phyloP scores from a whole-genome alignment of 148 eudicot species.

The Talinum fruticosum region DNA sequence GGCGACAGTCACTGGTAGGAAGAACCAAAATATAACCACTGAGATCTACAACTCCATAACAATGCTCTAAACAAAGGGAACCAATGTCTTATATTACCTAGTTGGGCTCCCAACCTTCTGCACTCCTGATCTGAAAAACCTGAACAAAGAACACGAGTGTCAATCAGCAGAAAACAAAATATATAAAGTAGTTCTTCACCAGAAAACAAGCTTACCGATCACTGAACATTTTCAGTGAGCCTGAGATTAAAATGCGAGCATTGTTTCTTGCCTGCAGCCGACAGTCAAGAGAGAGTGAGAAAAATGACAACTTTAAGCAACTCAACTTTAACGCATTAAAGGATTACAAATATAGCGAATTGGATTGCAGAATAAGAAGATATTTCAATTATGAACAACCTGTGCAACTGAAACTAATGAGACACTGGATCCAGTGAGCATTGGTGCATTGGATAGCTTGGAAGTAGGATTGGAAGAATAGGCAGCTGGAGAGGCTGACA shows the following conservation, averaged over 20 bases:
- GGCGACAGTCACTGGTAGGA: too few relatives aligned
- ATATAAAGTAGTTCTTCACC: not conserved
- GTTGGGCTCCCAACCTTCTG: conserved; percentile 75
- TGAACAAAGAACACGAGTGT: conserved; percentile 30
- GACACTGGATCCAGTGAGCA: conserved; percentile 52
- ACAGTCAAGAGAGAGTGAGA: not conserved
- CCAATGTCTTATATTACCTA: conserved; percentile 28
- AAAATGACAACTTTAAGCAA: too few relatives aligned
- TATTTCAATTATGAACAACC: conserved; percentile 30
- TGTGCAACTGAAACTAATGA: conserved; percentile 71
- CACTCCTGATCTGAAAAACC: conserved; percentile 68
- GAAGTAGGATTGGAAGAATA: conserved; percentile 56
- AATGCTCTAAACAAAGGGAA: not conserved
- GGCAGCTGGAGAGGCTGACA: conserved; percentile 65
- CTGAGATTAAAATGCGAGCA: conserved; percentile 73
- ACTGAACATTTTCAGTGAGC: conserved; percentile 78
- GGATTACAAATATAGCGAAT: not conserved
- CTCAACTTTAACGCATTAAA: not conserved
- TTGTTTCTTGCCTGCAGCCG: conserved; percentile 77
- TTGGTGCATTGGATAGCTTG: conserved; percentile 49
- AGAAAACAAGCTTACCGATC: conserved; percentile 43
- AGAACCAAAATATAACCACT: not conserved
- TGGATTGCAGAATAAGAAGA: not conserved
- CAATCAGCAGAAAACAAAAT: not conserved
- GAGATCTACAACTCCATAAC: conserved; percentile 1